Evolutionary conservation across 805 yeast genomes (phyloP), one percentile per base, ranked within the genome.

Genomic region (Candida vartiovaarae): DNA sequence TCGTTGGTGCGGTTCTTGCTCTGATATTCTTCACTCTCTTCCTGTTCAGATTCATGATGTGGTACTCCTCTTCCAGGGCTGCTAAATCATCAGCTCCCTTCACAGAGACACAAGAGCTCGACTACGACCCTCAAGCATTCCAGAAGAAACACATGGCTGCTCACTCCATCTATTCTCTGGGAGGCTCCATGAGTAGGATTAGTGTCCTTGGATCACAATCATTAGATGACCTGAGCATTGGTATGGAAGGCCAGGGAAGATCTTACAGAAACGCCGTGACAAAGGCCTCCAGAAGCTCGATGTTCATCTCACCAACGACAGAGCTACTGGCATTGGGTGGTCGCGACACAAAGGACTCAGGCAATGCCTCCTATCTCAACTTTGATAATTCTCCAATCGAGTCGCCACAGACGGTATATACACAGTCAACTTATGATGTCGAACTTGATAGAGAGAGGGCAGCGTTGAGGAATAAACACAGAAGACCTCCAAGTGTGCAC

Each of bases 1-100:
- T 83, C 0, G 80, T 84, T 46, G 95, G 93, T 3, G 70, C 80
- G 26, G 72, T 79, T 32, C 68, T 85, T 11, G 86, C 81, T 0
- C 75, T 77, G 30, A 60, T 62, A 3, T 40, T 59, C 3, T 32
- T 61, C 4, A 36, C 49, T 3, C 24, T 59, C 4, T 41, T 61
- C 3, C 48, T 68, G 48, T 38, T 54, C 5, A 39, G 59, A 6
- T 29, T 57, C 4, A 44, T 56, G 6, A 29, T 55, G n/a, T 53
- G 54, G 32, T 59, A 60, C 15, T 49, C 41, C 15, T 56, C 63
- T 10, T 53, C 57, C 11, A 60, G 58, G 41, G 51, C 52, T 15
- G 66, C 65, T 9, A 54, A 59, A 45, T 51, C 20, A 35, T 51
- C 7, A 4, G 28, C 28, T 4, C 33, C 39, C 24, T 38, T 37